Evolutionary conservation across 2,329 filamentous ascomycete genomes (phyloP).

Genomic region (Diaporthe velutina): DNA sequence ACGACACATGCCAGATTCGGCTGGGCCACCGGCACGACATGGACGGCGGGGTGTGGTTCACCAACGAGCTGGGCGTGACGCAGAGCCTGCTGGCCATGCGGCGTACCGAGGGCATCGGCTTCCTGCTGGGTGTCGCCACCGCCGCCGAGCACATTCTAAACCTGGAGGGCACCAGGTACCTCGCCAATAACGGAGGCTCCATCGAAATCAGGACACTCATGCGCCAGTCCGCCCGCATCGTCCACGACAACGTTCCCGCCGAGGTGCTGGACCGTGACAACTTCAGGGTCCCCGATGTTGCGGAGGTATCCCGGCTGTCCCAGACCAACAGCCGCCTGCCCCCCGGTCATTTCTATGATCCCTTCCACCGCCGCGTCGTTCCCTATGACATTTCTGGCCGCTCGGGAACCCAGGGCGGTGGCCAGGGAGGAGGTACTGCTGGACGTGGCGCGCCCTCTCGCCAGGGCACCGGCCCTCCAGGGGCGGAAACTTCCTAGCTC

Average conservation of each 20-base stretch:
- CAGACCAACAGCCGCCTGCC: conserved; percentile 44
- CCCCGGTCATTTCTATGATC: conserved; percentile 18
- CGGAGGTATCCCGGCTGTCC: not conserved
- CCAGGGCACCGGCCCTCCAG: not conserved
- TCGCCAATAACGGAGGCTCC: not conserved
- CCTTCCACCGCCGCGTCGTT: not conserved
- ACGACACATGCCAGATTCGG: conserved; percentile 30
- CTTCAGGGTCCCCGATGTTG: not conserved
- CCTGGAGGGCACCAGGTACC: too few species aligned
- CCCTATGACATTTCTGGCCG: not conserved
- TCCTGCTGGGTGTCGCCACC: conserved; percentile 28
- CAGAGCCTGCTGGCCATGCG: not conserved
- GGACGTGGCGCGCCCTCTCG: not conserved
- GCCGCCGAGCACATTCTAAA: not conserved
- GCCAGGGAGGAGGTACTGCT: not conserved
- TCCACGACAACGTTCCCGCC: not conserved
- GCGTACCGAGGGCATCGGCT: not conserved
- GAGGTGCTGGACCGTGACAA: not conserved
- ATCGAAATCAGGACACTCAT: not conserved
- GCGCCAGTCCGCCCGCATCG: not conserved
- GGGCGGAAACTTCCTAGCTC: not conserved
- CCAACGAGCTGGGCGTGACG: not conserved
- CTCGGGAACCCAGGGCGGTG: not conserved
- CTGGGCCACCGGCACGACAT: conserved; percentile 35
- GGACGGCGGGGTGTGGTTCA: conserved; percentile 32